phyloP scores from a whole-genome alignment of 2,329 filamentous ascomycete genomes.

The Xylaria sp. region DNA sequence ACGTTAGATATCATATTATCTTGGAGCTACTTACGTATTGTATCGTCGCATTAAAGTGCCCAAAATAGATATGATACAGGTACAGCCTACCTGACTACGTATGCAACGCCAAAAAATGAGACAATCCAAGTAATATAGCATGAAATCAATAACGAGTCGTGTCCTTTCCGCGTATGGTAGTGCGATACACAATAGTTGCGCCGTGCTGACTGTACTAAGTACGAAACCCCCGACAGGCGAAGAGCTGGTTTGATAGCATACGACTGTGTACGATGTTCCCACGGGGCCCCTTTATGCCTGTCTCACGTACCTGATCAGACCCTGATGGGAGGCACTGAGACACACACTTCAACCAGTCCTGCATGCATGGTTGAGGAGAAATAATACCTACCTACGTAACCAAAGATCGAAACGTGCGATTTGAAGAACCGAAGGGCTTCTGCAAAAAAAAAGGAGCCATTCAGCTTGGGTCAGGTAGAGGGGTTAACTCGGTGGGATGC shows the following conservation, averaged over 20 bases:
- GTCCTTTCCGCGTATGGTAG: conserved; percentile 1
- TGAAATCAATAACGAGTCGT: neutral
- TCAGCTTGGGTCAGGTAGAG: conserved; percentile 14
- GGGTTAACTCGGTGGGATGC: conserved; percentile 18
- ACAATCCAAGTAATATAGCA: conserved; percentile 15
- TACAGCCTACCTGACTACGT: conserved; percentile 25
- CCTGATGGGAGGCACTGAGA: conserved; percentile 5
- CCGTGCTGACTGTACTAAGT: conserved; percentile 33
- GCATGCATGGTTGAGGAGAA: neutral
- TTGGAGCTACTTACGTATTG: conserved; percentile 1
- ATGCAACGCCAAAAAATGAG: conserved; percentile 9
- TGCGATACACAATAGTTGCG: conserved; percentile 7
- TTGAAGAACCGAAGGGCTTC: conserved; percentile 10
- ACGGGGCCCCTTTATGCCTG: conserved; percentile 8
- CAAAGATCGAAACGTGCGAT: conserved; percentile 11
- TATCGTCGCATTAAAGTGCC: conserved; percentile 12
- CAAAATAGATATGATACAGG: conserved; percentile 37
- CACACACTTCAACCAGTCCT: conserved; percentile 9
- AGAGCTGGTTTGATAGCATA: conserved; percentile 14
- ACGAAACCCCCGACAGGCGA: neutral
- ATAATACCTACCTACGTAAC: neutral
- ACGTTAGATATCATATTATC: neutral
- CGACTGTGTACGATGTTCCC: conserved; percentile 3
- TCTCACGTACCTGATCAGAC: conserved; percentile 9
- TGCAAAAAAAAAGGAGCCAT: neutral